A percentile compares a stretch with the other conserved stretches of the same genome.
Evolutionary conservation across 139 green algal species (phyloP).

Genomic region (Desmodesmus armatus): DNA sequence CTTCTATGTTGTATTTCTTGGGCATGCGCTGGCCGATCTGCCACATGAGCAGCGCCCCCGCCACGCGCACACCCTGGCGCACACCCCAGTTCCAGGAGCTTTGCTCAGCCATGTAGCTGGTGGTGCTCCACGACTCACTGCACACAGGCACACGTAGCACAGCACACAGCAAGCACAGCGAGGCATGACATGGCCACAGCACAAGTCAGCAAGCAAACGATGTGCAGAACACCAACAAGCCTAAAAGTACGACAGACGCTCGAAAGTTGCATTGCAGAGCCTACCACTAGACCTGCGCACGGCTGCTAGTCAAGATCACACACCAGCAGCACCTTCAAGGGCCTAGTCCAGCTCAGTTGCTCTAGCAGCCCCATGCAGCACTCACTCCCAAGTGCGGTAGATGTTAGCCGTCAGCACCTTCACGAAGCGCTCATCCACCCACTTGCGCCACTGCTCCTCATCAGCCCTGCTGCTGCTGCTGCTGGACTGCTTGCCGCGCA

Average conservation of each 20-base stretch:
- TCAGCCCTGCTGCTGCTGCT: constrained; percentile 54
- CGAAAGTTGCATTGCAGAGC: too few species aligned
- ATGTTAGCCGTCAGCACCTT: constrained; percentile 98
- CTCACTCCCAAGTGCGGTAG: constrained; percentile 90
- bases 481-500: neutral
- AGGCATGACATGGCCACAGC: neutral
- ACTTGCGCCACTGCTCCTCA: constrained; percentile 86
- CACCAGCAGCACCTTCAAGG: neutral
- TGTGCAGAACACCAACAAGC: too few species aligned
- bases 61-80: constrained; percentile 70
- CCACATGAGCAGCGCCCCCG: constrained; percentile 89
- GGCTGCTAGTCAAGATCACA: neutral
- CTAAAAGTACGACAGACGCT: too few species aligned
- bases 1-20: constrained; percentile 92
- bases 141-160: neutral
- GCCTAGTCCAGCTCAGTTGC: neutral
- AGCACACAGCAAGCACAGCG: neutral
- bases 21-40: constrained; percentile 77
- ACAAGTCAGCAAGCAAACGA: too few species aligned
- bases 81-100: constrained; percentile 80
- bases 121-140: constrained; percentile 84
- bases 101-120: constrained; percentile 89
- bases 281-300: neutral
- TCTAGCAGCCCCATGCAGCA: constrained; percentile 21
- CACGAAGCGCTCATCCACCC: constrained; percentile 95